A percentile compares a stretch with the other conserved stretches of the same genome.
phyloP scores from a whole-genome alignment of 257 asterid species.

The Fraxinus excelsior region DNA sequence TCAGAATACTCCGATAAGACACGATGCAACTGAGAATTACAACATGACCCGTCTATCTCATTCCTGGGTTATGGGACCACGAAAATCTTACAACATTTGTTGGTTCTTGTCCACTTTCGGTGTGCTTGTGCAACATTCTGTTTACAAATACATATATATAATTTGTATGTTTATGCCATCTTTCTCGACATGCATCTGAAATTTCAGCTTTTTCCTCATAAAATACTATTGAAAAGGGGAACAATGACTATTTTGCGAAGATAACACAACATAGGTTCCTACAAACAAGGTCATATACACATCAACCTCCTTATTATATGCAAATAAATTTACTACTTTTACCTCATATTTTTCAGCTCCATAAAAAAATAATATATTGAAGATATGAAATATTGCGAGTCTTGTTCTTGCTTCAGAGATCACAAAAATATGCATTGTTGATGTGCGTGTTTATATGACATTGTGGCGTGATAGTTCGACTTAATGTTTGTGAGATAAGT shows the following conservation, averaged over 20 bases:
- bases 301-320: conserved; percentile 19
- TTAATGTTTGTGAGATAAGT: no score
- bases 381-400: not conserved
- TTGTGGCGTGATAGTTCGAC: not conserved
- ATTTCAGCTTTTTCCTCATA: conserved; percentile 36
- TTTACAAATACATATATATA: not conserved
- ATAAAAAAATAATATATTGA: no score
- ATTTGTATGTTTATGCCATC: conserved; percentile 34
- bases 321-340: not conserved
- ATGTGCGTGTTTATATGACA: not conserved
- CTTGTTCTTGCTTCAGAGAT: not conserved
- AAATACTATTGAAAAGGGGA: conserved; percentile 23
- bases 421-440: not conserved
- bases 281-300: conserved; percentile 20
- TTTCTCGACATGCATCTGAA: conserved; percentile 34
- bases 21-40: not conserved
- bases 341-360: not conserved
- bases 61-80: not conserved
- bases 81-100: not conserved
- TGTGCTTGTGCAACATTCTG: not conserved
- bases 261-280: conserved; percentile 26
- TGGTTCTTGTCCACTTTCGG: not conserved
- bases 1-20: not conserved
- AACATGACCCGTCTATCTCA: not conserved
- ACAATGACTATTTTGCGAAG: conserved; percentile 3